Percentiles rank a stretch among this genome's conserved stretches.
Evolutionary conservation across 495 filamentous ascomycete species (phyloP).

Genomic region (Parathielavia appendiculata): DNA sequence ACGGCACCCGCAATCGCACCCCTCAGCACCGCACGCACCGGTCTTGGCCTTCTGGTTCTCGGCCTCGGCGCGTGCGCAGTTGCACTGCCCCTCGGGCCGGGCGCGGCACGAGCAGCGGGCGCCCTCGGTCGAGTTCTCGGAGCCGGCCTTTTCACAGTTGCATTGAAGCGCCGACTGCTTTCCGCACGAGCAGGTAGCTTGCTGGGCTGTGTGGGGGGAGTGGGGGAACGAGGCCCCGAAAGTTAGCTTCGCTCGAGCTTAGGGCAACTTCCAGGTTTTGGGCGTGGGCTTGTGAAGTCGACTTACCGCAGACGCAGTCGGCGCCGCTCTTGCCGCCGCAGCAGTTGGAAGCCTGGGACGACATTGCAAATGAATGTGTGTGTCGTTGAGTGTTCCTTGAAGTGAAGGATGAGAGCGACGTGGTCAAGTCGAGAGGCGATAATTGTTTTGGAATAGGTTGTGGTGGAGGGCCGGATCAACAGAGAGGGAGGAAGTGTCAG

Average conservation of each 20-base stretch:
- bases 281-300: not conserved
- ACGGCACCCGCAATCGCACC: conserved; percentile 75
- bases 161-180: conserved; percentile 80
- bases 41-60: conserved; percentile 55
- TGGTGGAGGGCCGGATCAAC: not conserved
- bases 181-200: conserved; percentile 81
- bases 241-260: not conserved
- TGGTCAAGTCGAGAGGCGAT: conserved; percentile 1
- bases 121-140: conserved; percentile 70
- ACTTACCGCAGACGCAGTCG: conserved; percentile 49
- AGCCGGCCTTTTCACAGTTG: conserved; percentile 68
- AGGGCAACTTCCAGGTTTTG: no score
- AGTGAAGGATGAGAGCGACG: not conserved
- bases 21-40: conserved; percentile 33
- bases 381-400: conserved; percentile 2
- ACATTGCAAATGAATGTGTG: conserved; percentile 16
- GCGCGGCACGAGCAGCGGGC: conserved; percentile 76
- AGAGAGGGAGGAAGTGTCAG: not conserved
- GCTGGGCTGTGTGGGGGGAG: conserved; percentile 34
- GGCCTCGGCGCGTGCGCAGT: conserved; percentile 63
- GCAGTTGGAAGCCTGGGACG: conserved; percentile 41
- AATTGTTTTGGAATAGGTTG: not conserved
- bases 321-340: conserved; percentile 45
- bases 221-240: no score
- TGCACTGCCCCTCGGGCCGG: conserved; percentile 75